Evolutionary conservation across 2,329 filamentous ascomycete species (phyloP).

Genomic region (Colletotrichum siamense): DNA sequence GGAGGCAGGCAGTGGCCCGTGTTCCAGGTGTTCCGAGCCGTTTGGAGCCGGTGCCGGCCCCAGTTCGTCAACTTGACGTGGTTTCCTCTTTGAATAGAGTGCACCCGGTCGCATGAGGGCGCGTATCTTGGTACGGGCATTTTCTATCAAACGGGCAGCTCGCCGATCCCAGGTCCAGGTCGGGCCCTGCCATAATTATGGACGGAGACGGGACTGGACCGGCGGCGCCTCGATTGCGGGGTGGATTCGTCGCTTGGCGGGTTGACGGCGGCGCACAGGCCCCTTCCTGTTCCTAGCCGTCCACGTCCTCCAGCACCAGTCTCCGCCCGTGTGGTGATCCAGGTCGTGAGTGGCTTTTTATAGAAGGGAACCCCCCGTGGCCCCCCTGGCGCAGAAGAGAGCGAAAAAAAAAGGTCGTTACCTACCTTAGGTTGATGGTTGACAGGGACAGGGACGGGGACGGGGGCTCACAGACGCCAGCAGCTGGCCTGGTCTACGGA

Average conservation of each 20-base stretch:
- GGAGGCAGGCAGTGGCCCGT: neutral
- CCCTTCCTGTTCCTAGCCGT: neutral
- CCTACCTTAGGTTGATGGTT: neutral
- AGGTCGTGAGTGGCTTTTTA: neutral
- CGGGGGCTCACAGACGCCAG: neutral
- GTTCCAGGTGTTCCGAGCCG: neutral
- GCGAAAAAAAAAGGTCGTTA: neutral
- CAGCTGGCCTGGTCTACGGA: neutral
- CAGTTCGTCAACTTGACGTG: neutral
- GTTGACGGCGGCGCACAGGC: slow-evolving; percentile 12
- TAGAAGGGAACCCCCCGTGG: slow-evolving; percentile 9
- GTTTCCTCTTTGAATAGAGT: neutral
- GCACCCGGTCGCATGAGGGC: neutral
- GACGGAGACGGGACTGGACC: neutral
- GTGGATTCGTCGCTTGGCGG: slow-evolving; percentile 1
- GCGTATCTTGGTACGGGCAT: neutral
- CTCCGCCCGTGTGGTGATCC: neutral
- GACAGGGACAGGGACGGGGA: neutral
- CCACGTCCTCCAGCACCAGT: neutral
- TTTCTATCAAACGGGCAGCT: neutral
- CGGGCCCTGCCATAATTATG: neutral
- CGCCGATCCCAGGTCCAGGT: neutral
- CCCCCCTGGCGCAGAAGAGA: neutral
- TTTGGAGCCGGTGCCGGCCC: neutral
- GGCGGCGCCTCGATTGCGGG: slow-evolving; percentile 7